Conservation (phyloP, 768 basidiomycete genomes). For the Tricholoma bakamatsutake region DNA sequence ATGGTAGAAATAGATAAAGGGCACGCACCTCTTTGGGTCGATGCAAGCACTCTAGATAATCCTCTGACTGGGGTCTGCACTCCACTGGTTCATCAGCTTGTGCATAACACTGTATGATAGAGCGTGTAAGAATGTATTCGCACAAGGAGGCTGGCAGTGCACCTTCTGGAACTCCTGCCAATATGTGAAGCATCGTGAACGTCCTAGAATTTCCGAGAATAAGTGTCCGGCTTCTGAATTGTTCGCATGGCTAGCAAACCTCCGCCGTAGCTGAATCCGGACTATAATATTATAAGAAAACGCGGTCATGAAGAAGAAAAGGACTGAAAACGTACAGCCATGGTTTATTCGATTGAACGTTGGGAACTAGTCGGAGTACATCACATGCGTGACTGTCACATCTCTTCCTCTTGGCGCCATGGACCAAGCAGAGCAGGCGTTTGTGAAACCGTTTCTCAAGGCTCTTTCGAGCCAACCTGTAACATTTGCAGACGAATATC, state of each 20-base stretch:
- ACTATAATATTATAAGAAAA: constrained; percentile 22
- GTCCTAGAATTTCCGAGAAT: constrained; percentile 39
- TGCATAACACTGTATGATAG: constrained; percentile 68
- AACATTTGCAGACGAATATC: constrained; percentile 68
- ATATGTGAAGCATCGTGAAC: constrained; percentile 81
- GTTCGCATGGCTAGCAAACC: constrained; percentile 21
- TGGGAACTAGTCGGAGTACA: constrained; percentile 8
- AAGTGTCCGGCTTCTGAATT: not conserved
- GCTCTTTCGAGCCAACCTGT: constrained; percentile 64
- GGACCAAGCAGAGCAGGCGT: constrained; percentile 59
- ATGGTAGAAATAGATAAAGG: not conserved
- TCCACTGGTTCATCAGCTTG: constrained; percentile 66
- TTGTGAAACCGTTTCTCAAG: constrained; percentile 60
- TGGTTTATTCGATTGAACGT: constrained; percentile 14
- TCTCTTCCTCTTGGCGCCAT: constrained; percentile 14
- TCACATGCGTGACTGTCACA: constrained; percentile 3
- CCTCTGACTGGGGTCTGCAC: constrained; percentile 68
- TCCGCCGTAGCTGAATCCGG: constrained; percentile 42
- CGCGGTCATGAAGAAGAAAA: not conserved
- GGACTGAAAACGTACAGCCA: constrained; percentile 29
- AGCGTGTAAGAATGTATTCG: constrained; percentile 3
- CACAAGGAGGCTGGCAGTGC: constrained; percentile 4
- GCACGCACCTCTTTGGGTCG: constrained; percentile 75
- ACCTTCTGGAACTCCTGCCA: constrained; percentile 90
- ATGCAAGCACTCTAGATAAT: constrained; percentile 91